Evolutionary conservation across 106 monocot species (phyloP).

Genomic region (Allium sativum): DNA sequence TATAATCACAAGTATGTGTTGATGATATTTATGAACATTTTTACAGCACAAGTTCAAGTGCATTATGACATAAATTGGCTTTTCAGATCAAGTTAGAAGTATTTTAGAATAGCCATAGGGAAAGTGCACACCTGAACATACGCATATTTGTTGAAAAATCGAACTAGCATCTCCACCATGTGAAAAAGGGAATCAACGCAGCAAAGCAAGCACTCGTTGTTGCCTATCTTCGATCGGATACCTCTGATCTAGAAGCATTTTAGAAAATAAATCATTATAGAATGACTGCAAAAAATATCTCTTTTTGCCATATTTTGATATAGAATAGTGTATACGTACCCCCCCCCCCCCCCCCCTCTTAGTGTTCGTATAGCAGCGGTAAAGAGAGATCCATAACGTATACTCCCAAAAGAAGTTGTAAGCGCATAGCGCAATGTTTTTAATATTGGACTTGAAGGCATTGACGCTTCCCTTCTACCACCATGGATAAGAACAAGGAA

Average conservation of each 20-base stretch:
- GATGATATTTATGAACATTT: no score
- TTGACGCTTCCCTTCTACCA: constrained; percentile 39
- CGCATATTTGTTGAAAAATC: constrained; percentile 99
- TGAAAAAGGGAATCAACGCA: constrained; percentile 96
- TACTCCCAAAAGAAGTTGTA: constrained; percentile 94
- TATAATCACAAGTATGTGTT: no score
- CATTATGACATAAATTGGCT: no score
- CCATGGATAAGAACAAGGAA: constrained; percentile 90
- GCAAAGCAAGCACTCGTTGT: constrained; percentile 92
- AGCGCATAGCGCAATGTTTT: constrained; percentile 68
- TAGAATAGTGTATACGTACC: constrained; percentile 22
- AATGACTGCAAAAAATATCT: no score
- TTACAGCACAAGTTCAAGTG: no score
- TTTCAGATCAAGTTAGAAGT: no score
- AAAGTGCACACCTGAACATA: constrained; percentile 71
- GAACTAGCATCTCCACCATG: constrained; percentile 91
- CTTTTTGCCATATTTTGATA: not conserved
- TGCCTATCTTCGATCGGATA: constrained; percentile 84
- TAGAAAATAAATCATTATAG: not conserved
- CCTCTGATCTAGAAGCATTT: constrained; percentile 65
- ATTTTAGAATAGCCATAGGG: no score
- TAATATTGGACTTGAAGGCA: constrained; percentile 60
- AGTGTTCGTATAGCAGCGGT: constrained; percentile 92
- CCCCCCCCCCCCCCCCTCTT: no score
- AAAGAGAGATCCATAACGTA: constrained; percentile 99